Evolutionary conservation across 225 moss, liverwort and hornwort species (phyloP), one percentile per base, ranked within the genome.

Genomic region (Neckera pumila): DNA sequence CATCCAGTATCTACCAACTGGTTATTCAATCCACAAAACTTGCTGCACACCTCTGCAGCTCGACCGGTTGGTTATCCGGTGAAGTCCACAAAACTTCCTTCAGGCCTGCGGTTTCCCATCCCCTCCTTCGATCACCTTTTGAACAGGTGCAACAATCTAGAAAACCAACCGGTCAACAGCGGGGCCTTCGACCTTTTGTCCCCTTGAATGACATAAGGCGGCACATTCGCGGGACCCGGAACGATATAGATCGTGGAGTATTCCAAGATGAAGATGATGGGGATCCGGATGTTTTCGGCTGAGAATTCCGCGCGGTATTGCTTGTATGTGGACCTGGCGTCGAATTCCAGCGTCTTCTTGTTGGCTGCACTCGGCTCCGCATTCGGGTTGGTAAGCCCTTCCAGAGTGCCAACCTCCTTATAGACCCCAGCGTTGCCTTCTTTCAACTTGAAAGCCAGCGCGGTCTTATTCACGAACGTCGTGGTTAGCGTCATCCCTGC

Each of bases 371-470:
- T 87, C 1, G 84, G 88, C 26, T 86, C 83, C 2, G 36, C 40
- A 45, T 38, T 22, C 47, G 4, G 5, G 3, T 6, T 4, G 40
- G 40, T 7, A 7, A 86, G 81, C 20, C 63, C 89, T 12, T 21
- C 23, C 5, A 92, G 64, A 69, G 16, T 63, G 33, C 77, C 16
- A 42, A 92, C 38, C 15, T 70, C 80, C 76, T 40, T 77, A 76
- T 71, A 87, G 26, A 89, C 84, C 49, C 90, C 89, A 38, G 63
- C 22, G 36, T 89, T 75, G 26, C 92, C 90, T 84, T 89, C 90
- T 76, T 88, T 88, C 88, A 92, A 56, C 81, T 15, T 87, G 56
- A 90, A 84, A 5, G 56, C 58, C 85, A 77, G 2, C 4, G 25
- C 73, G 27, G 90, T 92, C 77, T 59, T 85, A 62, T 92, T 89